phyloP scores from a whole-genome alignment of 2,329 filamentous ascomycete species.

The Claviceps spartinae region DNA sequence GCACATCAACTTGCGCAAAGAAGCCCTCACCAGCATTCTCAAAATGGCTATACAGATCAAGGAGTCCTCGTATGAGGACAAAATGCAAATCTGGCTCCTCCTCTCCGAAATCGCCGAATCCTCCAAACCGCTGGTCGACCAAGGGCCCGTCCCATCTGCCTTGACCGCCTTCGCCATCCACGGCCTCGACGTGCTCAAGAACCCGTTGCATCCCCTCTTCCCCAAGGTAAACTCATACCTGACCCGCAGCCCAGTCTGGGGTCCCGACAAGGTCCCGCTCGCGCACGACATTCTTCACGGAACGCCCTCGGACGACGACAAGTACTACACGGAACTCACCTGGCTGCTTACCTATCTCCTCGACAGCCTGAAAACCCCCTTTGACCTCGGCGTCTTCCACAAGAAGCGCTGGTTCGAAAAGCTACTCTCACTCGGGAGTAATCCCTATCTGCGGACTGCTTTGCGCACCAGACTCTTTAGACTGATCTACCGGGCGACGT shows the following conservation, averaged over 20 bases:
- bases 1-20: conserved; percentile 62
- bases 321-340: conserved; percentile 55
- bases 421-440: conserved; percentile 54
- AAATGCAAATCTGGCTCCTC: conserved; percentile 65
- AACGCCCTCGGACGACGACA: conserved; percentile 58
- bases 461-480: conserved; percentile 45
- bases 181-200: conserved; percentile 54
- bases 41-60: conserved; percentile 51
- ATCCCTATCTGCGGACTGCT: conserved; percentile 46
- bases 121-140: conserved; percentile 38
- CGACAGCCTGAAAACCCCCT: conserved; percentile 45
- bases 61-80: conserved; percentile 60
- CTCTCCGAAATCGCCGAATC: conserved; percentile 73
- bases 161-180: conserved; percentile 63
- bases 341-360: conserved; percentile 65
- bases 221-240: conserved; percentile 77
- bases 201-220: conserved; percentile 73
- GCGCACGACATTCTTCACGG: conserved; percentile 47
- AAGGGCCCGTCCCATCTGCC: conserved; percentile 53
- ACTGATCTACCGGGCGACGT: conserved; percentile 54
- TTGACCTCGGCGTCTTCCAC: conserved; percentile 48
- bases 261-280: conserved; percentile 58
- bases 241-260: conserved; percentile 65
- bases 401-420: conserved; percentile 59
- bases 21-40: conserved; percentile 57